Percentiles rank a stretch among this genome's conserved stretches.
phyloP scores from a whole-genome alignment of 306 rosid species.

The Sesbania bispinosa region DNA sequence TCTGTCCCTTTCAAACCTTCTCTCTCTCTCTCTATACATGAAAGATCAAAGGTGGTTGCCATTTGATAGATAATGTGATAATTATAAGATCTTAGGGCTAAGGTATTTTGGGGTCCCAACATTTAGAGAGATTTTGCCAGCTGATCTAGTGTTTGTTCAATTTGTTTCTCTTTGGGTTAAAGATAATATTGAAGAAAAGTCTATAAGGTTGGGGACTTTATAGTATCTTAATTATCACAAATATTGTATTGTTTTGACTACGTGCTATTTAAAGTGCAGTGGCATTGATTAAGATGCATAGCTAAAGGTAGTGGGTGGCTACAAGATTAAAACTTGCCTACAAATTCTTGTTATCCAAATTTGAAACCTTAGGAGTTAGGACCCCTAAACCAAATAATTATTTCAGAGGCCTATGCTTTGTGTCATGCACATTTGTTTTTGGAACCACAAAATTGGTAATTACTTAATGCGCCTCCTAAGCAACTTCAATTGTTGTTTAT shows the following conservation, averaged over 20 bases:
- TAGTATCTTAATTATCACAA: conserved; percentile 39
- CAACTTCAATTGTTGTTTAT: not conserved
- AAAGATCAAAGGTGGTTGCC: conserved; percentile 8
- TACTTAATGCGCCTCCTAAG: conserved; percentile 4
- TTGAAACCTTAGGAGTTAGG: conserved; percentile 36
- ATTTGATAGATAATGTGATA: not conserved
- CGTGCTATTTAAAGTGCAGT: conserved; percentile 61
- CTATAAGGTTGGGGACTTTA: conserved; percentile 24
- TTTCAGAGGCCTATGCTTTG: not conserved
- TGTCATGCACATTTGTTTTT: not conserved
- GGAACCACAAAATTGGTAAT: not conserved
- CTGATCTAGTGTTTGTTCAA: conserved; percentile 10
- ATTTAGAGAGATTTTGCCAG: not conserved
- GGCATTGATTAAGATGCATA: conserved; percentile 83
- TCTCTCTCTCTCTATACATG: not conserved
- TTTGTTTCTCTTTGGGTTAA: conserved; percentile 30
- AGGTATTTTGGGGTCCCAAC: conserved; percentile 22
- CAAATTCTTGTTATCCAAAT: conserved; percentile 26
- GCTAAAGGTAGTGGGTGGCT: conserved; percentile 51
- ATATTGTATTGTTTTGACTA: conserved; percentile 55
- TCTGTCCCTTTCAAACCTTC: conserved; percentile 37
- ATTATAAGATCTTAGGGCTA: conserved; percentile 4
- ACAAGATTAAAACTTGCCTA: conserved; percentile 22
- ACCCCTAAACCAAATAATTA: conserved; percentile 22
- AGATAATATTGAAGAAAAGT: conserved; percentile 38